Base-by-base conservation (phyloP, 2,329 filamentous ascomycete genomes). In the Fusarium nygamai region DNA sequence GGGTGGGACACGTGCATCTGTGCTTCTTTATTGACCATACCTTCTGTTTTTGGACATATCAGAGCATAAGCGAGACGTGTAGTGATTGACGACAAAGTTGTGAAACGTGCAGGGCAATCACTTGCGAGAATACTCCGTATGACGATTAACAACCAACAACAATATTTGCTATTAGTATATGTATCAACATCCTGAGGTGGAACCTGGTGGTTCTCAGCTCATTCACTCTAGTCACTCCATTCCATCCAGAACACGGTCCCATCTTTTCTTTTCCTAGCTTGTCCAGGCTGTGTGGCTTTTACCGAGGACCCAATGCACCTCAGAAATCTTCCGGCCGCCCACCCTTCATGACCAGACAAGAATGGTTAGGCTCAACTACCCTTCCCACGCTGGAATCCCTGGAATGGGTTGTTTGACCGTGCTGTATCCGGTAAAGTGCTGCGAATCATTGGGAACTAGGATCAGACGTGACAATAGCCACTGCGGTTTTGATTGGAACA, bases 401-500 rank as follows among this genome's bases (percentile, higher is more conserved):
- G 46, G 58, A 64, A 36, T 67, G 61, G 44, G 36, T 50, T 67
- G 71, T 72, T 67, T 75, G 75, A 71, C 64, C 44, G 59, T 60
- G 60, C 71, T 72, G 61, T 39, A 76, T 71, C 48, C 48, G 74
- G 74, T 31, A 74, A 76, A 62, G 44, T 74, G 67, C 65, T 73
- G 72, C 43, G 60, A 59, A 68, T 61, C 59, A 48, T 63, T 69
- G 57, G 53, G 47, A 67, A 51, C 70, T 67, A 59, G 61, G 61
- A 61, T 38, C 54, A 44, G 39, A 38, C 62, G 48, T 66, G 65
- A 64, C 56, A 57, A 60, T 61, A 67, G 64, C 39, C 47, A 48
- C 61, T 44, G 50, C 22, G 44, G 59, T 51, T 64, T 58, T 78
- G 69, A 78, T 78, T 78, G 76, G 76, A 61, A 69, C 61, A 66